Conservation (phyloP, 1,284 basidiomycete genomes). For the Ceratorhiza oryzae-sativae region DNA sequence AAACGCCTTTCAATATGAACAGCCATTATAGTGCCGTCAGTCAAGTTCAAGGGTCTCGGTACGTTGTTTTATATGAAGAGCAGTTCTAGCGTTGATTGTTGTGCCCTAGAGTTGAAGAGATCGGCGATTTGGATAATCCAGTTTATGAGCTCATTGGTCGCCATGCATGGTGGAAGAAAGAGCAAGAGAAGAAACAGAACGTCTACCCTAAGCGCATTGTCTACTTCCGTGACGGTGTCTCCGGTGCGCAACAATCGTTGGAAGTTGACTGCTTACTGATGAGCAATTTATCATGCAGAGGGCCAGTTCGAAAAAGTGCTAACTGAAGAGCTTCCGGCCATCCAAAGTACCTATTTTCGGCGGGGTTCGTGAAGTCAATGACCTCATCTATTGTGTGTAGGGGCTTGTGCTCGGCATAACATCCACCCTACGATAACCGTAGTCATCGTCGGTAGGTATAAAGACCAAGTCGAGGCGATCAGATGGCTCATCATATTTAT, state of each 20-base stretch:
- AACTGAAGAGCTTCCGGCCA: conserved; percentile 33
- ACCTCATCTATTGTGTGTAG: background rate
- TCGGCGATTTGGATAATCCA: conserved; percentile 71
- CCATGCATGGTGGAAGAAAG: conserved; percentile 25
- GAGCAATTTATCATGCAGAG: background rate
- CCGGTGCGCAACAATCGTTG: conserved; percentile 4
- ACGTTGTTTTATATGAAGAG: conserved; percentile 49
- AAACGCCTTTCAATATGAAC: conserved; percentile 45
- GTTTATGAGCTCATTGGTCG: conserved; percentile 45
- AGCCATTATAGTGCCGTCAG: conserved; percentile 60
- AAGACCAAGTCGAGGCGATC: background rate
- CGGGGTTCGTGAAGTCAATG: background rate
- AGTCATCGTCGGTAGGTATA: conserved; percentile 43
- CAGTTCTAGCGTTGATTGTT: background rate
- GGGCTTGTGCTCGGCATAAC: conserved; percentile 38
- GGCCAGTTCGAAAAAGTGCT: conserved; percentile 38
- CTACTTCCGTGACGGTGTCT: conserved; percentile 43
- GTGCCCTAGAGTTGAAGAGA: conserved; percentile 59
- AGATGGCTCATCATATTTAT: too few species aligned
- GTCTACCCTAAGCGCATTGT: conserved; percentile 38
- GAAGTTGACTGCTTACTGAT: background rate
- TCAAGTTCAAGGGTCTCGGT: conserved; percentile 69
- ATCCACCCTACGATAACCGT: conserved; percentile 43
- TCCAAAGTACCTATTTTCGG: conserved; percentile 60
- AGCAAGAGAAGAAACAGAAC: conserved; percentile 34